Conservation (phyloP, 2,329 filamentous ascomycete genomes). For the Metarhizium sp. region DNA sequence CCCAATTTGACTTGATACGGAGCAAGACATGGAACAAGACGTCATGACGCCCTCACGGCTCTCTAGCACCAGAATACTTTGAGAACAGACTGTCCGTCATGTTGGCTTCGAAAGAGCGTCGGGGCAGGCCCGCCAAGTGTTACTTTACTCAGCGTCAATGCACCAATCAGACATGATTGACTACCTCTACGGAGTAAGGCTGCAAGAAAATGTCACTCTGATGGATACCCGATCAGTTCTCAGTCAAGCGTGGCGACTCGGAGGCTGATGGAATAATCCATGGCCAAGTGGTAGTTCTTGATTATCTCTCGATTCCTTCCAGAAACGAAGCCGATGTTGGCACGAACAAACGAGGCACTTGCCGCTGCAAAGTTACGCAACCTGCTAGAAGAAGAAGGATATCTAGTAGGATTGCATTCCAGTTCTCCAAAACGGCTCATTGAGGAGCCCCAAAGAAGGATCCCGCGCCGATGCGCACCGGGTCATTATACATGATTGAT, state of each 20-base stretch:
- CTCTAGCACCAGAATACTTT: background rate
- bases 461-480: background rate
- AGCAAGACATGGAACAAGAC: background rate
- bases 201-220: background rate
- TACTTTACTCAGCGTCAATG: background rate
- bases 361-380: too few species aligned
- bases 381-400: too few species aligned
- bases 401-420: background rate
- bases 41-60: background rate
- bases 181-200: background rate
- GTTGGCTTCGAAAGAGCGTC: background rate
- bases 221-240: too few species aligned
- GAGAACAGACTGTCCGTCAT: background rate
- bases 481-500: background rate
- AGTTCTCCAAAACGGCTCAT: background rate
- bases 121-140: background rate
- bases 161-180: background rate
- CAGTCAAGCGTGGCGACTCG: too few species aligned
- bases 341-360: background rate
- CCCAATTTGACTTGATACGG: background rate
- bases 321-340: background rate
- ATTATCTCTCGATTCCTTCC: background rate
- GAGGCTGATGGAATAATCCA: too few species aligned
- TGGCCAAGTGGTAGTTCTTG: background rate
- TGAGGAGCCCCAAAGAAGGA: background rate